Evolutionary conservation across 208 protist species (phyloP).

Genomic region (Porcisia hertigi): DNA sequence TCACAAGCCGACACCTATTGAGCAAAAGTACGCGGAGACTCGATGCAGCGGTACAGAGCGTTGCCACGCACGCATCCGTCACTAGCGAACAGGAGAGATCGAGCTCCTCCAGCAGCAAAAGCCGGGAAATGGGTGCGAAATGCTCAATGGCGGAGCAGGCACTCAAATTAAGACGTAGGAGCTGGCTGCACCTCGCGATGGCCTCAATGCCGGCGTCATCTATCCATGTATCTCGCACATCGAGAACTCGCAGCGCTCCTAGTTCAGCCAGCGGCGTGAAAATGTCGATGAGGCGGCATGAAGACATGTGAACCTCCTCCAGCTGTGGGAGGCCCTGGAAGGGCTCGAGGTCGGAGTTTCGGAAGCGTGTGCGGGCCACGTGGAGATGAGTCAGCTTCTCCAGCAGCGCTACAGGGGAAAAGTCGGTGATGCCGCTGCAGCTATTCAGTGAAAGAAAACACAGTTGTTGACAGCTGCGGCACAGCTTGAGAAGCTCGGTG

Average conservation of each 20-base stretch:
- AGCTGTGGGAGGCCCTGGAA: slow-evolving; percentile 20
- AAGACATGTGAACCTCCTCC: slow-evolving; percentile 23
- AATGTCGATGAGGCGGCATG: slow-evolving; percentile 19
- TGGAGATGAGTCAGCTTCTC: slow-evolving; percentile 17
- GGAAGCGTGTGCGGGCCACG: slow-evolving; percentile 21
- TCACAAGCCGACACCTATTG: slow-evolving; percentile 22
- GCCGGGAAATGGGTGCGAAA: slow-evolving; percentile 17
- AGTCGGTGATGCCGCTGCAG: slow-evolving; percentile 20
- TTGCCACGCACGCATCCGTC: slow-evolving; percentile 11
- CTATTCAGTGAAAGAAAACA: slow-evolving; percentile 4
- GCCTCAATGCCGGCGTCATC: slow-evolving; percentile 16
- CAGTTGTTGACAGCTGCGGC: slow-evolving; percentile 18
- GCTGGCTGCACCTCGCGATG: slow-evolving; percentile 19
- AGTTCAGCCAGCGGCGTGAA: slow-evolving; percentile 16
- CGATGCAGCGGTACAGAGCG: slow-evolving; percentile 7
- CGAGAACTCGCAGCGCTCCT: slow-evolving; percentile 9
- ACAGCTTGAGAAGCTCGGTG: slow-evolving; percentile 16
- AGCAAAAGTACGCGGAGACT: slow-evolving; percentile 28
- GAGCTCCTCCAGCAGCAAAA: slow-evolving; percentile 21
- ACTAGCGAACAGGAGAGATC: slow-evolving; percentile 16
- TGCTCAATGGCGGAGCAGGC: slow-evolving; percentile 11
- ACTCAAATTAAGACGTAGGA: slow-evolving; percentile 17
- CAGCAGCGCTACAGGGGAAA: slow-evolving; percentile 20
- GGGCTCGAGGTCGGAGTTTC: slow-evolving; percentile 24
- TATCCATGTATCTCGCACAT: slow-evolving; percentile 23